Conservation (phyloP, 352 stramenopile genomes). For the Globisporangium cederbergense region DNA sequence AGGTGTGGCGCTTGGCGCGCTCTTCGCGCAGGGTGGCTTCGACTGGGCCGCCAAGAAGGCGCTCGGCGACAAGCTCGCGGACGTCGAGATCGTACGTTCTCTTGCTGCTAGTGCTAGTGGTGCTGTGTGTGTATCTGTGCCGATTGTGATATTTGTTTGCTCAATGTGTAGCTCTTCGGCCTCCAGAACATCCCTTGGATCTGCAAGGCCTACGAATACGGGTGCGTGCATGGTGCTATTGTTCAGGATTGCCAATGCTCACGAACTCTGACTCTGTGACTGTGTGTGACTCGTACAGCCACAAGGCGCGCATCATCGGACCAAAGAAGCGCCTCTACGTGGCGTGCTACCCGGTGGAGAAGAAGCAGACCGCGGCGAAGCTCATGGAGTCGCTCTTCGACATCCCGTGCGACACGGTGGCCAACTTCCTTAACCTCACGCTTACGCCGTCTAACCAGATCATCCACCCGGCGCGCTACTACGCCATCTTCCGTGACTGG, state of each 20-base stretch:
- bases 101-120: too few relatives aligned
- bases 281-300: constrained; percentile 27
- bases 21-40: constrained; percentile 92
- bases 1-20: constrained; percentile 76
- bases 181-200: constrained; percentile 95
- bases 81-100: constrained; percentile 52
- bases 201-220: constrained; percentile 89
- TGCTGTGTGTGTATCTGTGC: constrained; percentile 20
- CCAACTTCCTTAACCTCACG: constrained; percentile 93
- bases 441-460: constrained; percentile 93
- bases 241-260: neutral
- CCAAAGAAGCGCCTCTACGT: constrained; percentile 91
- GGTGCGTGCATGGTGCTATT: constrained; percentile 26
- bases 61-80: constrained; percentile 60
- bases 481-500: constrained; percentile 92
- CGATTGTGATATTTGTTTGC: constrained; percentile 10
- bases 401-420: constrained; percentile 87
- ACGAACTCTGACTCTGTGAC: neutral
- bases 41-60: constrained; percentile 90
- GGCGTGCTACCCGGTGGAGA: constrained; percentile 88
- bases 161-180: constrained; percentile 72
- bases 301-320: constrained; percentile 88
- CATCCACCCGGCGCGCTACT: constrained; percentile 91
- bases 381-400: constrained; percentile 89
- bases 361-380: constrained; percentile 65